Evolutionary conservation across 331 rosid genomes (phyloP).

Genomic region (Malus hybrid): DNA sequence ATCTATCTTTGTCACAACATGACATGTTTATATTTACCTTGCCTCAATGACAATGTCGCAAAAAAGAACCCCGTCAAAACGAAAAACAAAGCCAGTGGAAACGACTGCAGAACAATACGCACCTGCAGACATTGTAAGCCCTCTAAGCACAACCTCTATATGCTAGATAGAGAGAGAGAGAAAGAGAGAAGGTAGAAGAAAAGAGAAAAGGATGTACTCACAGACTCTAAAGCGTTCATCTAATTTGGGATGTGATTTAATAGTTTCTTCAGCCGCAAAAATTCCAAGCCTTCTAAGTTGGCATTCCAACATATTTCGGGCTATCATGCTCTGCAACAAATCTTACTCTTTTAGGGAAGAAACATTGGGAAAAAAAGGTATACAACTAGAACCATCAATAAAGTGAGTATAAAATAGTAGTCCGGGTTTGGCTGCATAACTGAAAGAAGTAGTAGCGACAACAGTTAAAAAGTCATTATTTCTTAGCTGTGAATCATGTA

Average conservation of each 20-base stretch:
- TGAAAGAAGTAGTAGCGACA: too few relatives aligned
- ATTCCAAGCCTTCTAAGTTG: constrained; percentile 93
- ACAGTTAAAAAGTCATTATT: too few relatives aligned
- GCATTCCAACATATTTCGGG: constrained; percentile 71
- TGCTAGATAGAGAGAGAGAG: not conserved
- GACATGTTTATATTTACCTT: constrained; percentile 49
- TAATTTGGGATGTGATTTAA: constrained; percentile 74
- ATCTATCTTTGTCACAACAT: not conserved
- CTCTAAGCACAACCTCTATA: not conserved
- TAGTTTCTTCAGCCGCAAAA: constrained; percentile 93
- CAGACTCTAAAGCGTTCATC: constrained; percentile 75
- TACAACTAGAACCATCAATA: not conserved
- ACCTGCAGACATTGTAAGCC: not conserved
- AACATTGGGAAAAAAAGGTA: not conserved
- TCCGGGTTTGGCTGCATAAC: not conserved
- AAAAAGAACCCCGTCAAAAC: constrained; percentile 73
- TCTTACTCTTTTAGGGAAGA: not conserved
- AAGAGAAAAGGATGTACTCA: constrained; percentile 33
- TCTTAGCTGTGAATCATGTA: too few relatives aligned
- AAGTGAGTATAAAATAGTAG: not conserved
- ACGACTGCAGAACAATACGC: constrained; percentile 48
- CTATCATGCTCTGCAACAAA: constrained; percentile 89
- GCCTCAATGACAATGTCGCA: constrained; percentile 73
- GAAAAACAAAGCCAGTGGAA: constrained; percentile 72
- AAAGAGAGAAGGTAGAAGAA: not conserved